These are phyloP conservation scores for Amylostereum chailletii DNA, from an alignment of 1,284 basidiomycete genomes.

Conservation along the genomic window DNA sequence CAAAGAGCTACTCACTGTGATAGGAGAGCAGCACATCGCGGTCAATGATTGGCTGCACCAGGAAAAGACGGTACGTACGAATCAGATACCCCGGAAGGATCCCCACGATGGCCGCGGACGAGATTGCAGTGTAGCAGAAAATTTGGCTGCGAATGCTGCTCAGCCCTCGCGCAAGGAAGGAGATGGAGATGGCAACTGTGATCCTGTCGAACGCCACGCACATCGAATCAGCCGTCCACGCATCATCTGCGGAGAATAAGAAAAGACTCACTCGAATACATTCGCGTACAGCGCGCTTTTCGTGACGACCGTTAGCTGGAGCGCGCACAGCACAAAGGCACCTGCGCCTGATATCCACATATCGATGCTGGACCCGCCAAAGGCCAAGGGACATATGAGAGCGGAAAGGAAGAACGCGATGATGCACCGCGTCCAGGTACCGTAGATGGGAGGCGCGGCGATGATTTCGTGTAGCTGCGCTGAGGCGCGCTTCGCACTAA, in stretches of 20 bases:
- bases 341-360: constrained; percentile 70
- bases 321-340: constrained; percentile 54
- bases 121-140: constrained; percentile 85
- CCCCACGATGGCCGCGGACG: constrained; percentile 73
- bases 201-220: constrained; percentile 39
- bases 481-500: constrained; percentile 67
- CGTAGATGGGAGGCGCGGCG: constrained; percentile 49
- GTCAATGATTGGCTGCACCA: background rate
- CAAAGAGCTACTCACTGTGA: constrained; percentile 72
- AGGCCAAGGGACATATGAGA: constrained; percentile 75
- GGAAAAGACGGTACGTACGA: constrained; percentile 34
- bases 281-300: constrained; percentile 77
- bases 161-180: constrained; percentile 71
- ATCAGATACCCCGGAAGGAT: constrained; percentile 81
- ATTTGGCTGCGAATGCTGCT: constrained; percentile 65
- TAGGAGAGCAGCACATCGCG: constrained; percentile 11
- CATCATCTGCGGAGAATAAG: background rate
- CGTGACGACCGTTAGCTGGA: constrained; percentile 65
- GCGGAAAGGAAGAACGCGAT: constrained; percentile 66
- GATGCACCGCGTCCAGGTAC: constrained; percentile 46
- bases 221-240: constrained; percentile 11
- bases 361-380: constrained; percentile 79
- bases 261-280: constrained; percentile 72
- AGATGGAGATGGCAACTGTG: constrained; percentile 72
- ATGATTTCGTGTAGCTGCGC: constrained; percentile 39